Evolutionary conservation across 2,329 filamentous ascomycete genomes (phyloP), one percentile per base, ranked within the genome.

Genomic region (Calonectria honghensis): DNA sequence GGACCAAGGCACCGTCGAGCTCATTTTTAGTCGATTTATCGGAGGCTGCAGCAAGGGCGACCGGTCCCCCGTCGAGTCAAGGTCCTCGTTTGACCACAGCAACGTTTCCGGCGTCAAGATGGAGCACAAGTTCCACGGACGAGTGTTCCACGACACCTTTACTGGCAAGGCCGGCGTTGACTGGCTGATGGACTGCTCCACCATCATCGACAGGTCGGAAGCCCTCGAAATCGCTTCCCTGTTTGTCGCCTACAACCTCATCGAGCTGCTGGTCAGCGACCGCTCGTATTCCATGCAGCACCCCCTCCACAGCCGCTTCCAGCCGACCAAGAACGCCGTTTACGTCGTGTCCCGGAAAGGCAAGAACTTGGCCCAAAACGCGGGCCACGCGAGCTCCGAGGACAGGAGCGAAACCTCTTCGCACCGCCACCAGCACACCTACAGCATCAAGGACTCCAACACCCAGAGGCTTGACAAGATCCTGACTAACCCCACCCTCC

Each of bases 101-200:
- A 75, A 75, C 18, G 76, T 74, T 29, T 35, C 31, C 2, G 76
- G 77, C 4, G 92, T 57, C 97, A 96, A 88, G 95, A 98, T 90
- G 94, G 95, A 98, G 85, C 93, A 96, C 78, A 96, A 95, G 82
- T 88, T 97, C 37, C 90, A 90, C 66, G 94, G 95, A 80, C 95
- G 94, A 83, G 89, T 92, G 13, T 93, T 93, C 82, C 92, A 92
- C 79, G 95, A 98, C 83, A 96, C 95, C 0, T 98, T 98, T 81
- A 98, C 95, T 1, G 96, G 97, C 75, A 97, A 96, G 85, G 93
- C 94, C 9, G 93, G 94, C 0, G 93, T 94, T 18, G 96, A 98
- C 84, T 98, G 96, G 96, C 86, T 98, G 76, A 96, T 98, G 93
- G 96, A 98, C 86, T 98, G 96, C 87, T 97, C 94, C 79, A 98